phyloP scores from a whole-genome alignment of 2,329 filamentous ascomycete genomes.

The Aspergillus sp. region DNA sequence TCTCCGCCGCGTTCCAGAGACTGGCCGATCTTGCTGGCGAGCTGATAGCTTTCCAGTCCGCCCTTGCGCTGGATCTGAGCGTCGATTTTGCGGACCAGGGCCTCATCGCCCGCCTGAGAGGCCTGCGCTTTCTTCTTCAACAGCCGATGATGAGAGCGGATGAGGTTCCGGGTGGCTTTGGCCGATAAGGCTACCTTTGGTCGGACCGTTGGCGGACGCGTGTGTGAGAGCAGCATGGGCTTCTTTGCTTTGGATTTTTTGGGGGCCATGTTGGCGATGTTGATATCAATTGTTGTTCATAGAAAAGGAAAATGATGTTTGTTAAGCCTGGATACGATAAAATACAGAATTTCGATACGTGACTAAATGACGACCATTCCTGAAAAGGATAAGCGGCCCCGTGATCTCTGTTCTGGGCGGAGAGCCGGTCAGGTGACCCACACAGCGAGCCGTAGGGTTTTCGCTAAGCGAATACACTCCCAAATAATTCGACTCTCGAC shows the following conservation, averaged over 20 bases:
- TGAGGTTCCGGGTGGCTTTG: conserved; percentile 57
- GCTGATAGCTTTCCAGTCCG: conserved; percentile 59
- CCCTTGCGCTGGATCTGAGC: conserved; percentile 55
- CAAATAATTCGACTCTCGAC: conserved; percentile 39
- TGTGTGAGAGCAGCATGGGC: conserved; percentile 41
- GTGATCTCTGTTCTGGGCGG: conserved; percentile 2
- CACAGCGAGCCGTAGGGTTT: conserved; percentile 36
- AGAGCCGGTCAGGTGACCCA: conserved; percentile 37
- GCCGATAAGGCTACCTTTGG: conserved; percentile 49
- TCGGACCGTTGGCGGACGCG: conserved; percentile 43
- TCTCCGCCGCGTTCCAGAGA: conserved; percentile 61
- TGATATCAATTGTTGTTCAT: neutral
- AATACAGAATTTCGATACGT: neutral
- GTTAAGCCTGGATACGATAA: neutral
- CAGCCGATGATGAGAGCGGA: conserved; percentile 59
- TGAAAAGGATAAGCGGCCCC: neutral
- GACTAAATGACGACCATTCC: neutral
- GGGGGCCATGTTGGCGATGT: conserved; percentile 22
- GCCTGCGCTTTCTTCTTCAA: conserved; percentile 57
- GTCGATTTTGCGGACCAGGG: conserved; percentile 43
- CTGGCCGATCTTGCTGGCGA: conserved; percentile 62
- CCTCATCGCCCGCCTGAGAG: conserved; percentile 43
- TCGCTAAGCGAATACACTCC: conserved; percentile 37
- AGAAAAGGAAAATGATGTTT: neutral
- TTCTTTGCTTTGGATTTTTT: conserved; percentile 31